Base-by-base conservation (phyloP, 805 yeast genomes). In the Pichia paraexigua region DNA sequence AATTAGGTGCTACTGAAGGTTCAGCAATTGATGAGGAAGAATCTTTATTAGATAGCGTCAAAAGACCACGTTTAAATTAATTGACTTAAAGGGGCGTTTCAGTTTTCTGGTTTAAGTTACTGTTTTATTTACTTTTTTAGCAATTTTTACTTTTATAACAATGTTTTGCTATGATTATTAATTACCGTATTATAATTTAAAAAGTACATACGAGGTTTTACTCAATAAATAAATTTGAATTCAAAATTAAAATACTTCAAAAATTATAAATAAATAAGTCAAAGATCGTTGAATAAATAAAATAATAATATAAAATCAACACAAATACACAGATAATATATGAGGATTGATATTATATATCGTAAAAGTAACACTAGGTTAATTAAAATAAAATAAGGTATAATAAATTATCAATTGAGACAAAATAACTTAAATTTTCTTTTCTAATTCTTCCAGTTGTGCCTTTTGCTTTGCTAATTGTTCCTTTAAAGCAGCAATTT, bases 401-500 rank as follows among this genome's bases (percentile, higher is more conserved):
- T 35, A 35, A n/a, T n/a, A 35, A 35, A n/a, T 35, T 35, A n/a
- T n/a, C 17, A 35, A 35, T n/a, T n/a, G 11, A 35, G 8, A 22
- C 46, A 47, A 51, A 45, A 11, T 40, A 15, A 41, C 21, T 50
- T 44, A 53, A 15, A 59, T 56, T 53, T 77, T 45, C 48, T 80
- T 77, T 56, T 65, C 61, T 60, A 79, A 70, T 49, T 76, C 69
- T 48, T 70, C 75, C 56, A 79, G 70, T 56, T 76, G 71, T 56
- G 79, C 76, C 76, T 82, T 83, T 68, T 83, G 94, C 72, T 85
- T 76, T 69, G 83, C 80, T 68, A 90, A 76, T 64, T 85, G 79
- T 67, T 85, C 89, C 69, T 76, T 85, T 69, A 90, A 79, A 47
- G 78, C 77, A 64, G 79, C 82, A 68, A 90, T 76, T 75, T 85